Conservation (phyloP, 2,329 filamentous ascomycete genomes). For the Cladosporium sp. region DNA sequence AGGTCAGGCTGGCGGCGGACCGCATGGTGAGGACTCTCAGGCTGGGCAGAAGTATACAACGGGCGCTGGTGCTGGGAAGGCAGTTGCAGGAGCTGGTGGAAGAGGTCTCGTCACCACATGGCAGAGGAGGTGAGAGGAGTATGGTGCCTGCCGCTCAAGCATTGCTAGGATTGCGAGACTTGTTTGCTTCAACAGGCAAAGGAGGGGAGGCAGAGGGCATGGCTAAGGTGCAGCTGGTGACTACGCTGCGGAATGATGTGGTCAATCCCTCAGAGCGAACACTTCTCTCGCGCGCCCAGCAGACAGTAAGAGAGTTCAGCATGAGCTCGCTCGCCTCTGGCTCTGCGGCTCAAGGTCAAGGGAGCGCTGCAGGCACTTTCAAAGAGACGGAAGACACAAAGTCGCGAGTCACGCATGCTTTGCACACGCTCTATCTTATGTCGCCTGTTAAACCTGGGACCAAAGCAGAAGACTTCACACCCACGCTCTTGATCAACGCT, state of each 20-base stretch:
- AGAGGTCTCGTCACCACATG: slow-evolving; percentile 53
- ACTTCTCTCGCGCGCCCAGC: slow-evolving; percentile 69
- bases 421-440: slow-evolving; percentile 74
- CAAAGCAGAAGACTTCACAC: slow-evolving; percentile 52
- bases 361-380: slow-evolving; percentile 44
- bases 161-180: slow-evolving; percentile 68
- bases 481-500: slow-evolving; percentile 68
- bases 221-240: slow-evolving; percentile 60
- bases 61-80: slow-evolving; percentile 75
- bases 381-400: slow-evolving; percentile 69
- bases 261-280: slow-evolving; percentile 68
- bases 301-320: slow-evolving; percentile 78
- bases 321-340: slow-evolving; percentile 55
- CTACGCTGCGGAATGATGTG: slow-evolving; percentile 65
- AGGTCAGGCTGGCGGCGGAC: slow-evolving; percentile 72
- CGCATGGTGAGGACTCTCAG: slow-evolving; percentile 76
- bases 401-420: slow-evolving; percentile 66
- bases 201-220: slow-evolving; percentile 69
- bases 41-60: slow-evolving; percentile 69
- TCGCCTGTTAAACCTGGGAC: slow-evolving; percentile 55
- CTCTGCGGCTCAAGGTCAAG: slow-evolving; percentile 37
- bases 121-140: slow-evolving; percentile 49
- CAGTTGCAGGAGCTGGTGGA: slow-evolving; percentile 83
- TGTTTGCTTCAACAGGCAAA: slow-evolving; percentile 62
- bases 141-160: slow-evolving; percentile 80